Percentiles rank a stretch among this genome's conserved stretches.
These are phyloP conservation scores for Candida maesae DNA, from an alignment of 805 yeast species.

Conservation along the genomic window DNA sequence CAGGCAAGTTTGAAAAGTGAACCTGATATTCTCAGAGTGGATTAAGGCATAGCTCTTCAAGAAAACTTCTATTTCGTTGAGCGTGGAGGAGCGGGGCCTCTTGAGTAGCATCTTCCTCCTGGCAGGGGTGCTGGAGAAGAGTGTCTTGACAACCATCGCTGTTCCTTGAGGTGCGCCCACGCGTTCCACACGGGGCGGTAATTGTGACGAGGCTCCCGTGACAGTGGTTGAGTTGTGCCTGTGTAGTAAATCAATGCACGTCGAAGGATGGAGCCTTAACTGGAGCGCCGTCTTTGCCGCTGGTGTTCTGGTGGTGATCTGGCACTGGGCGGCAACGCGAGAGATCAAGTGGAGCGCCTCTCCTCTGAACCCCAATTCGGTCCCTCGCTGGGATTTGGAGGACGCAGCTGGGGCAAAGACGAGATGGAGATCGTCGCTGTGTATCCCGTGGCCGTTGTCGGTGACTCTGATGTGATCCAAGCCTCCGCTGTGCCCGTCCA, in stretches of 20 bases:
- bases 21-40: neutral
- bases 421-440: slow-evolving; percentile 25
- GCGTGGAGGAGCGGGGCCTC: neutral
- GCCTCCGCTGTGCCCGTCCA: slow-evolving; percentile 56
- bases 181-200: neutral
- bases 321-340: neutral
- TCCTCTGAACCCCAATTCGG: slow-evolving; percentile 1
- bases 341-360: slow-evolving; percentile 1
- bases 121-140: neutral
- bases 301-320: slow-evolving; percentile 1
- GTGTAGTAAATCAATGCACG: neutral
- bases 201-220: neutral
- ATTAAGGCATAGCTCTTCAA: neutral
- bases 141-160: neutral
- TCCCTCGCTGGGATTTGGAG: neutral
- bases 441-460: slow-evolving; percentile 42
- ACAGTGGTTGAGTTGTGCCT: neutral
- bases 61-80: neutral
- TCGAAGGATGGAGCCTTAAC: neutral
- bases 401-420: slow-evolving; percentile 27
- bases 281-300: neutral
- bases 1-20: neutral
- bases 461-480: slow-evolving; percentile 61
- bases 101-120: neutral
- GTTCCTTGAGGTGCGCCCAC: neutral